Evolutionary conservation across 306 rosid genomes (phyloP).

Genomic region (Rosa multiflora): DNA sequence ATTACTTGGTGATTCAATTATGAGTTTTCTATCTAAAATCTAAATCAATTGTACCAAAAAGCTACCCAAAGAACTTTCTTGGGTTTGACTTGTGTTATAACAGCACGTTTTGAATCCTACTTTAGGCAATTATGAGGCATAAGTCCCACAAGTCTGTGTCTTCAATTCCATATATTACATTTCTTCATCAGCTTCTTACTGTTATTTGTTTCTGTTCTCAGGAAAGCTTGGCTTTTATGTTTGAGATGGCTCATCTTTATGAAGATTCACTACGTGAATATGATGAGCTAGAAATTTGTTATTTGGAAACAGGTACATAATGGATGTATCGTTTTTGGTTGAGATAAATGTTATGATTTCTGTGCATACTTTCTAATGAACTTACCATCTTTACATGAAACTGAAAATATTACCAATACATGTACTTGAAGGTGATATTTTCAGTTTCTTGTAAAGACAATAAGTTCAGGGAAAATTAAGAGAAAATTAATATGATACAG

Average conservation of each 20-base stretch:
- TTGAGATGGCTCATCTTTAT: conserved; percentile 95
- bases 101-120: not conserved
- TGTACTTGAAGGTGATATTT: not conserved
- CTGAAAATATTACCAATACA: not conserved
- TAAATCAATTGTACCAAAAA: conserved; percentile 1
- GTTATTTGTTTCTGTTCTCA: conserved; percentile 37
- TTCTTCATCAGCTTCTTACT: conserved; percentile 14
- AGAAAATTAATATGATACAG: not conserved
- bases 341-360: conserved; percentile 18
- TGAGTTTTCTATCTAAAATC: not conserved
- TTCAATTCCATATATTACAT: conserved; percentile 24
- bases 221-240: conserved; percentile 99
- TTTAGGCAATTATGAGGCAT: conserved; percentile 4
- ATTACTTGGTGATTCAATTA: not conserved
- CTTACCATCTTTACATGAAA: not conserved
- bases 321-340: conserved; percentile 28
- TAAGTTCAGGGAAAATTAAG: not conserved
- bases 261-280: conserved; percentile 97
- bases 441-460: not conserved
- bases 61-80: conserved; percentile 5
- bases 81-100: not conserved
- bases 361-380: not conserved
- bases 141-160: conserved; percentile 5
- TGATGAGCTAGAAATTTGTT: conserved; percentile 93
- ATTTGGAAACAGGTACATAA: conserved; percentile 84